phyloP scores from a whole-genome alignment of 1,284 basidiomycete species.

The Trametes polyzona region DNA sequence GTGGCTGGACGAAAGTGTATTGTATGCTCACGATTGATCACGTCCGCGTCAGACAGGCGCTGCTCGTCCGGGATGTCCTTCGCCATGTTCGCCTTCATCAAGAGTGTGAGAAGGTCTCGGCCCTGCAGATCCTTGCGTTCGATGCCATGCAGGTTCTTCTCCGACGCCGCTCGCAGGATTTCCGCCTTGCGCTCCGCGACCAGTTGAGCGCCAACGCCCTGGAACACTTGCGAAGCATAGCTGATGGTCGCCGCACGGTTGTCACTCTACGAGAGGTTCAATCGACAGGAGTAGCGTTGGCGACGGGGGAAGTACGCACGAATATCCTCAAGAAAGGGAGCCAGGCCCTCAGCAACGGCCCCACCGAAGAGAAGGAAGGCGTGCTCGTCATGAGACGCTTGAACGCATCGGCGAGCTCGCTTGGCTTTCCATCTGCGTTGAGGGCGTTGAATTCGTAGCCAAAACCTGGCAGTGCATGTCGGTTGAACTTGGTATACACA shows the following conservation, averaged over 20 bases:
- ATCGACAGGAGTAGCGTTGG: background rate
- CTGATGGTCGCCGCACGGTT: background rate
- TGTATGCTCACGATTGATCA: slow-evolving; percentile 59
- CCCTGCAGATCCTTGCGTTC: slow-evolving; percentile 26
- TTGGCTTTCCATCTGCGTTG: slow-evolving; percentile 29
- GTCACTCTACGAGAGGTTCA: background rate
- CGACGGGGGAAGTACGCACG: background rate
- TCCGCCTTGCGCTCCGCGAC: slow-evolving; percentile 45
- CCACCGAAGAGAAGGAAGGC: background rate
- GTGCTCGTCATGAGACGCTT: slow-evolving; percentile 23
- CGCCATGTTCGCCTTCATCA: slow-evolving; percentile 53
- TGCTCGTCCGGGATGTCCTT: slow-evolving; percentile 46
- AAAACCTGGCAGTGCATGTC: slow-evolving; percentile 40
- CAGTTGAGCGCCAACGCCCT: slow-evolving; percentile 41
- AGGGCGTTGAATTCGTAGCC: slow-evolving; percentile 53
- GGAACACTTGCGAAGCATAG: slow-evolving; percentile 28
- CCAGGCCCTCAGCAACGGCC: slow-evolving; percentile 4
- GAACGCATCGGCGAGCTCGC: slow-evolving; percentile 47
- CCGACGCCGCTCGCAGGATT: slow-evolving; percentile 2
- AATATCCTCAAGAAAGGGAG: slow-evolving; percentile 13
- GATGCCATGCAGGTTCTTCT: slow-evolving; percentile 1
- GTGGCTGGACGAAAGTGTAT: background rate
- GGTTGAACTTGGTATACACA: too few relatives aligned
- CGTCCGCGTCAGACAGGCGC: slow-evolving; percentile 55
- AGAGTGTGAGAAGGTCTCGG: slow-evolving; percentile 37